Percentiles rank a stretch among this genome's conserved stretches.
phyloP scores from a whole-genome alignment of 1,284 basidiomycete genomes.

The Rhodotorula glutinis region DNA sequence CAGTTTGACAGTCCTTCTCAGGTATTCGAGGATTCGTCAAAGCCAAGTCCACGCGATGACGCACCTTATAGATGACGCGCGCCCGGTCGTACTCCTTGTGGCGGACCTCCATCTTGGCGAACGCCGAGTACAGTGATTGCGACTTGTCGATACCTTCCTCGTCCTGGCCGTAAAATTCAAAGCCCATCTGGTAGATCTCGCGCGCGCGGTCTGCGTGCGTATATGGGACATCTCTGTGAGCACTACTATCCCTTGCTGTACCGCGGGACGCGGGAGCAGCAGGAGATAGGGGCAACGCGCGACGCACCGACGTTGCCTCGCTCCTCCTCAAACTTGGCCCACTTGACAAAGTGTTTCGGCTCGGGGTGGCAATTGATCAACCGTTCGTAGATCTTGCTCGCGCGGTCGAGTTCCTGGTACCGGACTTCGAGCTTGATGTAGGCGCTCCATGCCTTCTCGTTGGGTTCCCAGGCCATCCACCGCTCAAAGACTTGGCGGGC shows the following conservation, averaged over 20 bases:
- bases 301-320: conserved; percentile 58
- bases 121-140: conserved; percentile 90
- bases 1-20: no score
- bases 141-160: conserved; percentile 96
- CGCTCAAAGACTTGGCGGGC: conserved; percentile 96
- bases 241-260: no score
- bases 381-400: conserved; percentile 88
- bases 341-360: conserved; percentile 93
- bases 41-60: conserved; percentile 15
- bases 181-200: conserved; percentile 93
- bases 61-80: conserved; percentile 90
- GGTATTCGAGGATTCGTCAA: no score
- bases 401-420: conserved; percentile 86
- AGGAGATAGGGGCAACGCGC: no score
- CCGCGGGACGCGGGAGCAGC: no score
- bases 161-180: conserved; percentile 96
- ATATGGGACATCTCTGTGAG: no score
- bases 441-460: conserved; percentile 98
- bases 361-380: conserved; percentile 92
- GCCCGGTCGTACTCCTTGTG: conserved; percentile 95
- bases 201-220: conserved; percentile 71
- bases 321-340: conserved; percentile 87
- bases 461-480: conserved; percentile 99
- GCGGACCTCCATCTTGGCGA: conserved; percentile 96
- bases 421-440: conserved; percentile 96